Base-by-base conservation (phyloP, 2,329 filamentous ascomycete species). In the Xylariaceae sp. region DNA sequence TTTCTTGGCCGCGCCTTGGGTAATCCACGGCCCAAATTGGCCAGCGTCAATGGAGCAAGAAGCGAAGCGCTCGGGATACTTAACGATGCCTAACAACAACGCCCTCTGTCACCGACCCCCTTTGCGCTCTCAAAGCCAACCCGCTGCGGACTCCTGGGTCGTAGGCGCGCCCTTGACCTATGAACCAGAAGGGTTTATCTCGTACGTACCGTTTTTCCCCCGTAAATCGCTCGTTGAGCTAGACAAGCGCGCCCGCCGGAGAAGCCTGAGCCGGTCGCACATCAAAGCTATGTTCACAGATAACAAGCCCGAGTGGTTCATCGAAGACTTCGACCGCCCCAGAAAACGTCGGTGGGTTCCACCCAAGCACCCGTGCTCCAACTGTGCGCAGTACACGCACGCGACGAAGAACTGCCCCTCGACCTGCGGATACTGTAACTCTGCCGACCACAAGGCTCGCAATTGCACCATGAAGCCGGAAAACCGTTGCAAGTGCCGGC, bases 401-500 rank as follows among this genome's bases (percentile, higher is more conserved):
- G 29, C 2, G 12, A 65, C 66, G 1, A 37, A 47, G 2, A 4
- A 56, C 2, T 73, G 72, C 60, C 30, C 19, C 1, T 51, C 50
- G 1, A 55, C 51, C 8, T 74, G 72, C 56, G 72, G 72, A 1
- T 65, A 70, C 56, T 73, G 71, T 63, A 65, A 67, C 51, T 65
- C 65, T 4, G 31, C 37, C 8, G 56, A 47, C 12, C 71, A 74
- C 53, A 58, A 53, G 12, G 65, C 66, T 3, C 54, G 56, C 4
- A 42, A 57, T 4, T 74, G 72, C 53, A 57, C 65, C 6, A 58
- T 71, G 8, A 61, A 70, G 43, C 57, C 49, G n/a, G 60, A 58
- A 3, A 71, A 70, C 55, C 65, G 71, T 26, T 74, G 73, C 60
- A 73, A 73, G 60, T 73, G 72, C 60, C 48, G 56, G 30, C 64